Evolutionary conservation across 768 basidiomycete genomes (phyloP), one percentile per base, ranked within the genome.

Genomic region (Kondoa subrosea): DNA sequence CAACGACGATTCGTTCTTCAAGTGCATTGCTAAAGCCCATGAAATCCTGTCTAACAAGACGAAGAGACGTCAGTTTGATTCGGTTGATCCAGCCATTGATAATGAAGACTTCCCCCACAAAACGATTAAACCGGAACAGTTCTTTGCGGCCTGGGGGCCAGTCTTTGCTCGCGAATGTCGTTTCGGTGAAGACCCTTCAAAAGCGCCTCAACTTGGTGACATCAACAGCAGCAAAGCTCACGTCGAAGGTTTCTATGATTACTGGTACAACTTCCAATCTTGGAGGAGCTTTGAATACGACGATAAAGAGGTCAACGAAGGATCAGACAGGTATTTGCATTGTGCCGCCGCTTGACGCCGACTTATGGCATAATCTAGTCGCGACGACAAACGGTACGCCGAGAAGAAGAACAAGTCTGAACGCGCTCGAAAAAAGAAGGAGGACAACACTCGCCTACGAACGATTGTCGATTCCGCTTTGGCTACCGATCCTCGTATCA

Each of bases 391-490:
- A 79, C 87, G 93, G 32, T 95, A 92, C 80, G 91, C 90, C 21
- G 93, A 97, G 80, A 97, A 96, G 82, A 99, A 99, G 83, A 99
- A 99, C 84, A 96, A 95, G 79, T 79, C 88, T 3, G 93, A 99
- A 79, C 91, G 93, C 34, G 89, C 91, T 15, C 83, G 91, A 68
- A 82, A 89, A 76, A 99, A 99, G 82, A 95, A 95, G 82, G 93
- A 95, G 73, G 93, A 99, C 78, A 96, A 84, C 58, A 87, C 90
- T 15, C 87, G 91, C 73, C 78, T 96, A 31, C 85, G 93, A 65
- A 80, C 80, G 30, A 80, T 99, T 29, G 91, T 99, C 63, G 93
- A 97, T 80, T 79, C 86, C 67, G 84, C 89, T 27, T 83, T 95
- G 61, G 79, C 74, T 71, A 77, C 85, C 67, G 93, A 99, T 77